Base-by-base conservation (phyloP, 495 filamentous ascomycete species). In the Lepraria neglecta region DNA sequence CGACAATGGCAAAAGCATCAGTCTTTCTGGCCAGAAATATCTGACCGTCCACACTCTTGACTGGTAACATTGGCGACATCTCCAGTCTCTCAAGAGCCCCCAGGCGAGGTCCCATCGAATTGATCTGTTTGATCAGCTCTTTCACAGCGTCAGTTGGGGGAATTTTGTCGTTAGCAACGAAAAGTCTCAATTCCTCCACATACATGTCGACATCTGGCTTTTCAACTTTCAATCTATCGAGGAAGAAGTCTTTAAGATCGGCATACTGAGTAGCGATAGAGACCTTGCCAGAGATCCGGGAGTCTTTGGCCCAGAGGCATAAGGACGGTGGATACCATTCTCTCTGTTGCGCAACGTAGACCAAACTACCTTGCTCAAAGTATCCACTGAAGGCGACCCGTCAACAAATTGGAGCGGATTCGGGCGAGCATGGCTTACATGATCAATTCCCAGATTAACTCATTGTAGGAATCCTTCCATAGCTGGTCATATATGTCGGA, bases 1-100 rank as follows among this genome's bases (percentile, higher is more conserved):
- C 77, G 3, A 70, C 43, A 27, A 80, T 69, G 1, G 65, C 63
- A 55, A 80, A 80, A 0, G 67, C 65, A 53, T 59, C 56, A 15
- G 50, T 60, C 6, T 12, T 15, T 14, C 14, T 27, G 9, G 6
- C 11, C 2, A 73, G 56, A 14, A 2, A 48, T 6, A 69, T 53
- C 0, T 14, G 31, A 0, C 70, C 70, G 42, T 61, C 54, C 10
- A 66, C 50, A 35, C 68, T 54, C 28, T 59, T 51, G 12, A 76
- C 64, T 0, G 76, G 74, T 24, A 77, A 61, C 0, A 76, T 59
- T 31, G 56, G 57, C 31, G 47, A 46, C 56, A 62, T 27, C 3
- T 69, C 15, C 10, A 71, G 24, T 31, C 27, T 9, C 31, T 64
- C 30, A 4, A 64, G 64, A 52, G 19, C 47, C 12, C 21, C 21